Base-by-base conservation (phyloP, 164 flowering plant species). In the Saururus chinensis region DNA sequence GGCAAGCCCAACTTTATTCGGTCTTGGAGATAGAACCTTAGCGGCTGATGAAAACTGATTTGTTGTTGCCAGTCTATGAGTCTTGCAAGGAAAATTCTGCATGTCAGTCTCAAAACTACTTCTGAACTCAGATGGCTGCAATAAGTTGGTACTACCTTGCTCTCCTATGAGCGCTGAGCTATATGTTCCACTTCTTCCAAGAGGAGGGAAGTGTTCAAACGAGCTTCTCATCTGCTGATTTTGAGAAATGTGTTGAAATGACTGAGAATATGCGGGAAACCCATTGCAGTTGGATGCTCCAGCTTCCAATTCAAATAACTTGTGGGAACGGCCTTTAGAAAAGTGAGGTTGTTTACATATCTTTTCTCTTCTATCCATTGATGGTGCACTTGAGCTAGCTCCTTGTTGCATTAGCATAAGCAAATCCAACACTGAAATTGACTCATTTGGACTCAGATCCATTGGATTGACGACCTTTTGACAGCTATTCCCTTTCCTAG, bases 351-450 rank as follows among this genome's bases (percentile, higher is more conserved):
- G 71, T 62, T 68, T 72, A 12, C 26, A 61, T 37, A 71, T 61
- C 51, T 73, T 70, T 7, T 20, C 59, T 45, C 54, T 64, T 55
- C 55, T 61, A 20, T 61, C 70, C 62, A 49, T 23, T 26, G 42
- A 68, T 51, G 75, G 64, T n/a, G 73, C 53, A 53, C 70, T 65
- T 51, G 83, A 74, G 61, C 51, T 52, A 25, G 65, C 26, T 40
- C 77, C 73, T 24, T 80, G 74, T 72, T 82, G 75, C 91, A 84
- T 79, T 55, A 85, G 81, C 75, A 81, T 82, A 35, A 88, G 86
- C 56, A 88, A 73, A 76, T 84, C 75, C 89, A 82, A 76, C 2
- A 91, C 91, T 25, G 91, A 72, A 53, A 83, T 74, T 16, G 81
- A 68, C 17, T 85, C 89, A 73, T 81, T 82, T 56, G 83, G 60